phyloP scores from a whole-genome alignment of 164 flowering plant genomes.

The Aristolochia fimbriata region DNA sequence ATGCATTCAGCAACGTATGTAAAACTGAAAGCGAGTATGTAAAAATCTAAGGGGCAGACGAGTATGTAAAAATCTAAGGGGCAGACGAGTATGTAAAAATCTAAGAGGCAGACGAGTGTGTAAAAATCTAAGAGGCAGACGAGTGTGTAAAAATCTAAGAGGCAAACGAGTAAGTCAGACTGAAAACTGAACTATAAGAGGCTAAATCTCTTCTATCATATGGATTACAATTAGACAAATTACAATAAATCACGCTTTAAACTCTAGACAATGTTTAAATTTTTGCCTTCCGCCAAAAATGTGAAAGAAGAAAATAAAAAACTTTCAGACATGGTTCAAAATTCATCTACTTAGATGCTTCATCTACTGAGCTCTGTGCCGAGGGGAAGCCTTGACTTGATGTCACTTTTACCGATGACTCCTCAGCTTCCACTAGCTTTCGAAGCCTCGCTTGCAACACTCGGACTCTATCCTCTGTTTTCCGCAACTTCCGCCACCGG shows the following conservation, averaged over 20 bases:
- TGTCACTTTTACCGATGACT: neutral
- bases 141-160: too few species aligned
- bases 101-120: too few species aligned
- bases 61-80: too few species aligned
- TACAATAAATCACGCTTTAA: neutral
- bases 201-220: too few species aligned
- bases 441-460: slow-evolving; percentile 56
- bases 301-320: neutral
- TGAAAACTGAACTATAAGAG: too few species aligned
- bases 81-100: too few species aligned
- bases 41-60: too few species aligned
- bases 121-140: too few species aligned
- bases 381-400: neutral
- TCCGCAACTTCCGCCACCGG: slow-evolving; percentile 77
- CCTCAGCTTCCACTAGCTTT: slow-evolving; percentile 43
- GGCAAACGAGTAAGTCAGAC: too few species aligned
- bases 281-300: neutral
- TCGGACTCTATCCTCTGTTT: slow-evolving; percentile 70
- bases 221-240: too few species aligned
- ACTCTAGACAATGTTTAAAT: neutral
- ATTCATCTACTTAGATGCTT: neutral
- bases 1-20: too few species aligned
- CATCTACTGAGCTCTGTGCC: neutral
- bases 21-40: too few species aligned
- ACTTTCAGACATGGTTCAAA: neutral